Conservation (phyloP, 805 yeast species). For the Isabelozyma heimii region DNA sequence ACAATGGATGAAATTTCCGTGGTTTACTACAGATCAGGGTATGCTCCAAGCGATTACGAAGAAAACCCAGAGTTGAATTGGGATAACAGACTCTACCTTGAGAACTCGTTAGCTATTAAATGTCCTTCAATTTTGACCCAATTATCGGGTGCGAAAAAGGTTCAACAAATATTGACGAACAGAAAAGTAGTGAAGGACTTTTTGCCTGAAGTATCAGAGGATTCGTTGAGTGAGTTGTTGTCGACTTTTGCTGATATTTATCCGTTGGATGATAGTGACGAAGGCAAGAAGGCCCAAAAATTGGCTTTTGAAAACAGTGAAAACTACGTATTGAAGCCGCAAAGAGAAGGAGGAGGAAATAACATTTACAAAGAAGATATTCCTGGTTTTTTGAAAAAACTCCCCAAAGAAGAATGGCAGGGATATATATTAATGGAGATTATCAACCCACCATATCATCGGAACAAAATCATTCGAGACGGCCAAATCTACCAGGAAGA, state of each 20-base stretch:
- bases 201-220: slow-evolving; percentile 28
- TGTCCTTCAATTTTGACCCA: slow-evolving; percentile 91
- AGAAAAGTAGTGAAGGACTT: slow-evolving; percentile 47
- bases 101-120: slow-evolving; percentile 76
- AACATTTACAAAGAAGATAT: slow-evolving; percentile 86
- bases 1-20: slow-evolving; percentile 76
- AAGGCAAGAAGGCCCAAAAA: slow-evolving; percentile 60
- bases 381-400: slow-evolving; percentile 60
- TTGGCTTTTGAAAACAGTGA: slow-evolving; percentile 69
- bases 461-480: slow-evolving; percentile 70
- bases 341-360: slow-evolving; percentile 98
- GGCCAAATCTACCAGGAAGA: slow-evolving; percentile 64
- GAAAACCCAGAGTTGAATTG: slow-evolving; percentile 57
- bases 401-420: slow-evolving; percentile 73
- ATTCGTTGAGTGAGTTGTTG: slow-evolving; percentile 32
- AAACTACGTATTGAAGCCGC: slow-evolving; percentile 87
- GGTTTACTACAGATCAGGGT: slow-evolving; percentile 88
- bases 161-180: slow-evolving; percentile 83
- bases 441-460: slow-evolving; percentile 69
- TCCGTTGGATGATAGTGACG: slow-evolving; percentile 73
- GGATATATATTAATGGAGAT: slow-evolving; percentile 94
- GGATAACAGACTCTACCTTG: slow-evolving; percentile 73
- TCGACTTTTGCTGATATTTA: slow-evolving; percentile 82
- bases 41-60: slow-evolving; percentile 78
- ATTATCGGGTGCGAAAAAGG: slow-evolving; percentile 87